Conservation (phyloP, 2,329 filamentous ascomycete genomes). For the Chrysosporium queenslandicum region DNA sequence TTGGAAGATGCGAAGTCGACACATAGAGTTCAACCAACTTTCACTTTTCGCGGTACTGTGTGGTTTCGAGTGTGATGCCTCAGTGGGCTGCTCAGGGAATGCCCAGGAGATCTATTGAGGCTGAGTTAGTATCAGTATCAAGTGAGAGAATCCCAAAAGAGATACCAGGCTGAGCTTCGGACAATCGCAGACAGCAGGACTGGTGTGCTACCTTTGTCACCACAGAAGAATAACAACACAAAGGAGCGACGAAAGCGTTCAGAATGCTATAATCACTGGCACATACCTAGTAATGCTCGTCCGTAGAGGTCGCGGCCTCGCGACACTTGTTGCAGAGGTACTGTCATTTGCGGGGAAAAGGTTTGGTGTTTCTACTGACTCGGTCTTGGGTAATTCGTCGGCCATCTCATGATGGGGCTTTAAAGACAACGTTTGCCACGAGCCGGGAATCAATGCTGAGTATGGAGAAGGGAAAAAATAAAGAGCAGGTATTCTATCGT, state of each 20-base stretch:
- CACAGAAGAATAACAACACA: background rate
- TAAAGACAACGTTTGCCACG: background rate
- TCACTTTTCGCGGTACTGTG: constrained; percentile 52
- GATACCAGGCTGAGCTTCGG: background rate
- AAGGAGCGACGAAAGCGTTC: background rate
- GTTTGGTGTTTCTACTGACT: background rate
- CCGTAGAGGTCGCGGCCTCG: constrained; percentile 4
- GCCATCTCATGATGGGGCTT: constrained; percentile 12
- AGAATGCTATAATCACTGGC: background rate
- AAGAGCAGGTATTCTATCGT: background rate
- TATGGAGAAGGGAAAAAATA: background rate
- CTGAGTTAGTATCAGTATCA: constrained; percentile 2
- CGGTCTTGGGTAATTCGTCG: constrained; percentile 3
- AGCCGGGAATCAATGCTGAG: background rate
- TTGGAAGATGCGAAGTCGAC: background rate
- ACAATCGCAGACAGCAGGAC: background rate
- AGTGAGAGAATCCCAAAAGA: background rate
- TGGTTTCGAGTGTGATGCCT: constrained; percentile 47
- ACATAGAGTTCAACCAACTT: constrained; percentile 36
- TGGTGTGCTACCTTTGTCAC: background rate
- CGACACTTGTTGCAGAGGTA: background rate
- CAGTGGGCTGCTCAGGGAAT: constrained; percentile 16
- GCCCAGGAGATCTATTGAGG: constrained; percentile 11
- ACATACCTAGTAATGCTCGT: constrained; percentile 1
- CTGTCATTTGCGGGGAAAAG: constrained; percentile 4